These are phyloP conservation scores for Caryopteris hybrid DNA, from an alignment of 305 asterid genomes.

Conservation along the genomic window DNA sequence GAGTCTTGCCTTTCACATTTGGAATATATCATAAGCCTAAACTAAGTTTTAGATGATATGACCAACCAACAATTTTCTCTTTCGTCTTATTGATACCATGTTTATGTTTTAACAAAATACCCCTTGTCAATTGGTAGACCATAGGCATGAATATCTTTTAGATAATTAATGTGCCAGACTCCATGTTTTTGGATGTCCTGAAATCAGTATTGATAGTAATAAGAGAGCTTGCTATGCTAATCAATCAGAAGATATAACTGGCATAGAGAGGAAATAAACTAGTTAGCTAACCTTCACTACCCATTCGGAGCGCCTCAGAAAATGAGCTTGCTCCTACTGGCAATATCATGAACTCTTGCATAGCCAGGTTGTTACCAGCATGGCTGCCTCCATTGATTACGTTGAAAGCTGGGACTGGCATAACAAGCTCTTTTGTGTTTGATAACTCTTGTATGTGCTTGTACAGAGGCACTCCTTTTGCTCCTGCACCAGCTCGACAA, in stretches of 20 bases:
- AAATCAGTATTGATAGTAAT: not conserved
- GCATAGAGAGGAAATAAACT: not conserved
- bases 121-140: not conserved
- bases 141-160: not conserved
- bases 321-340: conserved; percentile 91
- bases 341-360: conserved; percentile 96
- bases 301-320: conserved; percentile 88
- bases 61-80: not conserved
- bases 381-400: conserved; percentile 98
- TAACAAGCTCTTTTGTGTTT: conserved; percentile 78
- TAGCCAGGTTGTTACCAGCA: conserved; percentile 96
- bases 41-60: not conserved
- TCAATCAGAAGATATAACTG: not conserved
- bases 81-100: not conserved
- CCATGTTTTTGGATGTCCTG: not conserved
- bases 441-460: conserved; percentile 90
- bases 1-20: not conserved
- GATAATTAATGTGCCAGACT: not conserved
- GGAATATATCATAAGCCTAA: not conserved
- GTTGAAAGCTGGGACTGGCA: conserved; percentile 99
- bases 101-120: not conserved
- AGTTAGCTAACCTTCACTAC: conserved; percentile 75
- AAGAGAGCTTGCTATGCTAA: not conserved
- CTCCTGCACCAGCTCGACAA: conserved; percentile 97
- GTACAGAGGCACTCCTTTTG: conserved; percentile 80